Conservation (phyloP, 2,329 filamentous ascomycete genomes). For the Colletotrichum horii region DNA sequence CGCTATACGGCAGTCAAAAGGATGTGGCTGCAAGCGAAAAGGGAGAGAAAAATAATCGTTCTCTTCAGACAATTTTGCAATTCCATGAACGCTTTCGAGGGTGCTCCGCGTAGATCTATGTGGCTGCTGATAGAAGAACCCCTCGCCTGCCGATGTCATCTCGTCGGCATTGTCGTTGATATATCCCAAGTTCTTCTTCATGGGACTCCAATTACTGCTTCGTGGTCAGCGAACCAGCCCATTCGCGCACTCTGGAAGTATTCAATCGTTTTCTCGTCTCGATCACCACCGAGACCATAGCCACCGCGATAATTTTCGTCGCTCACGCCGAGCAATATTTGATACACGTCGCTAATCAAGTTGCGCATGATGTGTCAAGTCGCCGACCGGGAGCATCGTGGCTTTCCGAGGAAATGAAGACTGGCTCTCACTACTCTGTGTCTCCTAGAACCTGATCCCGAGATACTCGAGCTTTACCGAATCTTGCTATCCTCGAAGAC, state of each 20-base stretch:
- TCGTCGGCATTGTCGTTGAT: neutral
- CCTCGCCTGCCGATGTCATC: neutral
- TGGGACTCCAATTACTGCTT: neutral
- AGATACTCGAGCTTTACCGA: too few relatives aligned
- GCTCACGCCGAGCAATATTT: neutral
- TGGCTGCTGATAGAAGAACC: neutral
- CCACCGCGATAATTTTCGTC: too few relatives aligned
- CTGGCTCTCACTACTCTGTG: too few relatives aligned
- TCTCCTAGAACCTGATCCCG: too few relatives aligned
- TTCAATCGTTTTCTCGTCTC: neutral
- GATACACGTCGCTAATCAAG: too few relatives aligned
- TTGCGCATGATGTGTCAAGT: neutral
- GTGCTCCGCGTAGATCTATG: neutral
- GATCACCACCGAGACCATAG: neutral
- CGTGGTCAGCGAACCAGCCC: too few relatives aligned
- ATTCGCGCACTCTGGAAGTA: neutral
- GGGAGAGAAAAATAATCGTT: too few relatives aligned
- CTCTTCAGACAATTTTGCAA: neutral
- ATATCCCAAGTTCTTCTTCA: neutral
- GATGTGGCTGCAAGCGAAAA: too few relatives aligned
- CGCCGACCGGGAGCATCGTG: neutral
- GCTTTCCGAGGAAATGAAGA: neutral
- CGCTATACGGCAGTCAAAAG: too few relatives aligned
- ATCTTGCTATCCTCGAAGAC: too few relatives aligned
- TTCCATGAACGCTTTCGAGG: neutral